Base-by-base conservation (phyloP, 2,329 filamentous ascomycete genomes). In the Chaetomiaceae sp. region DNA sequence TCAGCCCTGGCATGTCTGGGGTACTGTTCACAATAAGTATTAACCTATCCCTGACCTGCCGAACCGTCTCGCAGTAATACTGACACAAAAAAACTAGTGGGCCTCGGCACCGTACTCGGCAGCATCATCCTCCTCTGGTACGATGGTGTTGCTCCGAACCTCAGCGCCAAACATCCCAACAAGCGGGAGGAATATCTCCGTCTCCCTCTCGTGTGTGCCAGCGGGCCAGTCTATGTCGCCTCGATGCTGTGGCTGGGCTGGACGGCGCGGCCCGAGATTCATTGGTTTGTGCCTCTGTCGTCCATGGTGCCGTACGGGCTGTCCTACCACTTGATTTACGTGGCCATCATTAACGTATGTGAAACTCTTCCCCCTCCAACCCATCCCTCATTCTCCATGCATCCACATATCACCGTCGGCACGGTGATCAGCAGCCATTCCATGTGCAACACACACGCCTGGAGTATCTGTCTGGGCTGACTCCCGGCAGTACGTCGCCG, bases 231-330 rank as follows among this genome's bases (percentile, higher is more conserved):
- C 2, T 66, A 64, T 21, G 62, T 62, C 5, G 14, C 63, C 6
- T 58, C 62, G 5, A 53, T 65, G 27, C 55, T 67, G 14, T 67
- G 65, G 65, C 56, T 67, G 8, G 64, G 63, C 27, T 64, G 65
- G 61, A 54, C 65, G 0, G 58, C 62, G 1, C 52, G 49, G 5
- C n/a, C 47, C 1, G 53, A 57, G 11, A 54, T 66, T 8, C 65
- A 61, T 36, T 67, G 64, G 63, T 46, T 61, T 11, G 64, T 65
- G 1, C 65, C 65, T 0, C 45, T 65, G 21, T 14, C 61, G 29
- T 55, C 64, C 0, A 57, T 59, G 25, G 48, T 67, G 4, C 63
- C 64, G 1, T 66, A 64, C 18, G 65, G 65, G 0, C 47, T 65
- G 27, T 64, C 61, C 2, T 65, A 66, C 25, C 58, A 64, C 16